phyloP scores from a whole-genome alignment of 176 grass and related monocot species.

The Eleusine indica region DNA sequence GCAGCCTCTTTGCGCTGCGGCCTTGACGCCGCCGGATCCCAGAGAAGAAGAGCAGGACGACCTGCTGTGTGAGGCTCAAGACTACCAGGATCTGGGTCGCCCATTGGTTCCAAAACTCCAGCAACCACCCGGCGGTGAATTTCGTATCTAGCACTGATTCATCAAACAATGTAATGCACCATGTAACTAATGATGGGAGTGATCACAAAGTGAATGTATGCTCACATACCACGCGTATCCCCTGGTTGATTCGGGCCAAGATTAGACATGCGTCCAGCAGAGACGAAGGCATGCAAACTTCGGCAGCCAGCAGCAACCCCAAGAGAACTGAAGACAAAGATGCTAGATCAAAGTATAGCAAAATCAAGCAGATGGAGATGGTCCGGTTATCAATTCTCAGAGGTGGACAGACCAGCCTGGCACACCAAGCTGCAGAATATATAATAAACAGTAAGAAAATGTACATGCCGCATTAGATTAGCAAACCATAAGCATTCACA shows the following conservation, averaged over 20 bases:
- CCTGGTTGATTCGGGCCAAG: neutral
- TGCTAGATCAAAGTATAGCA: constrained; percentile 42
- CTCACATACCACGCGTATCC: constrained; percentile 6
- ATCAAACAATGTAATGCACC: neutral
- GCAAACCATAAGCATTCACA: constrained; percentile 4
- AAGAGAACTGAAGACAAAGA: neutral
- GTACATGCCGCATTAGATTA: neutral
- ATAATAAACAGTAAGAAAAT: neutral
- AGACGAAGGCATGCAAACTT: neutral
- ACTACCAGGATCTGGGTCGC: neutral
- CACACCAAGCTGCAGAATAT: neutral
- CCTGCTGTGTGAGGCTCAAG: constrained; percentile 15
- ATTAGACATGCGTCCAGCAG: neutral
- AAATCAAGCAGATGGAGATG: neutral
- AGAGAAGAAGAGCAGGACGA: neutral
- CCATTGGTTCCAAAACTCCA: constrained; percentile 3
- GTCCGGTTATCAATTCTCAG: neutral
- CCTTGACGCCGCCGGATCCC: neutral
- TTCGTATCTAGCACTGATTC: neutral
- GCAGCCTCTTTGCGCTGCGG: neutral
- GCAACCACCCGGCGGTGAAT: neutral
- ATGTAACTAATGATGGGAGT: neutral
- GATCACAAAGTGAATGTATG: neutral
- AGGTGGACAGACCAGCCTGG: neutral
- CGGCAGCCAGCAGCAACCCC: neutral